phyloP scores from a whole-genome alignment of 345 rosid species.

The Gossypioides kirkii region DNA sequence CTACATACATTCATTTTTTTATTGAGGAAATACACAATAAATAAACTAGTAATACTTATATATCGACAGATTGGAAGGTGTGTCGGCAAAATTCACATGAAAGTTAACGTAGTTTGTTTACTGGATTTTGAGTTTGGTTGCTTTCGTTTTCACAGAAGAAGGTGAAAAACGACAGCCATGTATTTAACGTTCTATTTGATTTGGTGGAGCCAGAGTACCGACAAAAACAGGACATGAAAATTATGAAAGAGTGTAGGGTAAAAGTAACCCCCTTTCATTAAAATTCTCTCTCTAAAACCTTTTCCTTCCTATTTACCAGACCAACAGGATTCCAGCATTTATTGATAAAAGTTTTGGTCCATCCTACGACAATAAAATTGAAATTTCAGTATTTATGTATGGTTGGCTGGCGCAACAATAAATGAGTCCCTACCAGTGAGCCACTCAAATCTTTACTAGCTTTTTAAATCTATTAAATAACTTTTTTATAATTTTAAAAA shows the following conservation, averaged over 20 bases:
- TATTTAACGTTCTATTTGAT: background rate
- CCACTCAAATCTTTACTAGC: no score
- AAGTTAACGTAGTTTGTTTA: background rate
- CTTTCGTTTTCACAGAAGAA: background rate
- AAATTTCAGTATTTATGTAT: no score
- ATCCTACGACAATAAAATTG: no score
- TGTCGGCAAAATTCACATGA: background rate
- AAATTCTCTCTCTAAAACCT: background rate
- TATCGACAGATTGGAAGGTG: background rate
- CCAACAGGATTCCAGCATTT: background rate
- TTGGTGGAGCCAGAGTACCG: background rate
- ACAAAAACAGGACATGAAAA: background rate
- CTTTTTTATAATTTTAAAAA: no score
- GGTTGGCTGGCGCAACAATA: no score
- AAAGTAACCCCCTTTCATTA: background rate
- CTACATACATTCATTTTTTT: no score
- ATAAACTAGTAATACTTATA: background rate
- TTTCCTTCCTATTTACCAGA: background rate
- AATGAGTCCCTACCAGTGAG: no score
- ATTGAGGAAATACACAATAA: no score
- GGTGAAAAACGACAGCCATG: background rate
- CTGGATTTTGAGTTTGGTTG: constrained; percentile 8
- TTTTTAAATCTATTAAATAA: no score
- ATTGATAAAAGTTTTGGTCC: no score
- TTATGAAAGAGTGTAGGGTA: background rate